Conservation (phyloP, 768 basidiomycete genomes). For the Podaxis sp. region DNA sequence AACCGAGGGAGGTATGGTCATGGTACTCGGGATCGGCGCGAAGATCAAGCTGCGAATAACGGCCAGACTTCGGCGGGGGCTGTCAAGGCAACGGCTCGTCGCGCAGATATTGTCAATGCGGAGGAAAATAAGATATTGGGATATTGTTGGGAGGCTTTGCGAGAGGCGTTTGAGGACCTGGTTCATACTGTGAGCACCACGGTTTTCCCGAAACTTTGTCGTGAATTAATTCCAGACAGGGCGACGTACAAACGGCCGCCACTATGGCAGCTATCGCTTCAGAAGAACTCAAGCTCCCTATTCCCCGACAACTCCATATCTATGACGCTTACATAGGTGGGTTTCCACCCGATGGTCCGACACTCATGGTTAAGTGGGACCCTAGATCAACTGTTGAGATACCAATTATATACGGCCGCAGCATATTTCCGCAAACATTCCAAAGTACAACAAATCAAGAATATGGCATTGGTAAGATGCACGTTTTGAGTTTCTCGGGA, state of each 20-base stretch:
- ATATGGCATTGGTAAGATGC: constrained; percentile 48
- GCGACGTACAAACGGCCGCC: constrained; percentile 80
- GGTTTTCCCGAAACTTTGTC: neutral
- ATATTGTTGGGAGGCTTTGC: constrained; percentile 56
- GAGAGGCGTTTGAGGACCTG: constrained; percentile 56
- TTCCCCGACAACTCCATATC: constrained; percentile 46
- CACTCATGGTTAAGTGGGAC: neutral
- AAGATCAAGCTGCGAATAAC: constrained; percentile 15
- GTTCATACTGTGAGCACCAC: constrained; percentile 52
- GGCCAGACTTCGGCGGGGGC: constrained; percentile 11
- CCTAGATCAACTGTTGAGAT: constrained; percentile 61
- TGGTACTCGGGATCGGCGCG: constrained; percentile 26
- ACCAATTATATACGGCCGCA: constrained; percentile 61
- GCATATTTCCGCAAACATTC: constrained; percentile 76
- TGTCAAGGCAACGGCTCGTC: constrained; percentile 29
- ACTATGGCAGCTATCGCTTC: constrained; percentile 64
- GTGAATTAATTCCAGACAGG: constrained; percentile 35
- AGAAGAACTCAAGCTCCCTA: constrained; percentile 51
- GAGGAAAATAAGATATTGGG: constrained; percentile 53
- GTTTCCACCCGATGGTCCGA: constrained; percentile 15
- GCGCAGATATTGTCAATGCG: constrained; percentile 39
- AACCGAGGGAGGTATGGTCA: constrained; percentile 26
- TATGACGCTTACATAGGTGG: constrained; percentile 74
- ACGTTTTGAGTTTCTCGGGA: neutral
- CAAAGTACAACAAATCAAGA: constrained; percentile 46